These are phyloP conservation scores for Phytophthora hibernalis DNA, from an alignment of 352 stramenopile genomes.

Conservation along the genomic window DNA sequence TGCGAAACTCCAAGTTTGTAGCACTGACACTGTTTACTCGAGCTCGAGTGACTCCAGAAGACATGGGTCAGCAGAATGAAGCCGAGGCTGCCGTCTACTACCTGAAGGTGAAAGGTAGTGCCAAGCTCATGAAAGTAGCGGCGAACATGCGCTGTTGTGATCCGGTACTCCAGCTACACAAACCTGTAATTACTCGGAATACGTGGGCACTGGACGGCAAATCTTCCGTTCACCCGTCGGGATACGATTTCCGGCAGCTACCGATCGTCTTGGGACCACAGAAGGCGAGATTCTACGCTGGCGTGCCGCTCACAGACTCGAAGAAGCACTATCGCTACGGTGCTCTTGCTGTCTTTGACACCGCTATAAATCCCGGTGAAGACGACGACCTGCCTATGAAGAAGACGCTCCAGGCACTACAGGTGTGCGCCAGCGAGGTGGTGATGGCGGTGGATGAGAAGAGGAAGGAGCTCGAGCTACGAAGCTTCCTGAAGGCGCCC, in stretches of 20 bases:
- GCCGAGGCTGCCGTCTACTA: conserved; percentile 45
- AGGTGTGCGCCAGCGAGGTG: conserved; percentile 43
- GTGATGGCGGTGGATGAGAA: conserved; percentile 53
- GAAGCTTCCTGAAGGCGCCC: conserved; percentile 58
- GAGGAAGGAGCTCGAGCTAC: conserved; percentile 55
- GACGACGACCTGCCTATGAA: conserved; percentile 54
- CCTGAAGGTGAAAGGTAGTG: conserved; percentile 52
- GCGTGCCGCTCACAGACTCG: conserved; percentile 61
- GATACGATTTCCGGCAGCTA: conserved; percentile 62
- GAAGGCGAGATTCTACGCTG: conserved; percentile 75
- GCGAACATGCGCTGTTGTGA: conserved; percentile 73
- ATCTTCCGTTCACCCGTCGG: conserved; percentile 29
- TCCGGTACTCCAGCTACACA: conserved; percentile 57
- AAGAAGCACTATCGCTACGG: conserved; percentile 55
- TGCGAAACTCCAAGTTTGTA: conserved; percentile 59
- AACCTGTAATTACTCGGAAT: conserved; percentile 60
- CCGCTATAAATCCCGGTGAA: conserved; percentile 38
- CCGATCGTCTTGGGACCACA: conserved; percentile 78
- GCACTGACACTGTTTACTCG: conserved; percentile 62
- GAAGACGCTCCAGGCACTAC: conserved; percentile 37
- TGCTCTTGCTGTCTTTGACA: conserved; percentile 74
- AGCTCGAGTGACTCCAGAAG: conserved; percentile 1
- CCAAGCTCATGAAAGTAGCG: conserved; percentile 65
- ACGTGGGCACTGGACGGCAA: conserved; percentile 36
- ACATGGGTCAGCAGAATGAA: conserved; percentile 19